Conservation (phyloP, 2,329 filamentous ascomycete species). For the Penicillium sp. region DNA sequence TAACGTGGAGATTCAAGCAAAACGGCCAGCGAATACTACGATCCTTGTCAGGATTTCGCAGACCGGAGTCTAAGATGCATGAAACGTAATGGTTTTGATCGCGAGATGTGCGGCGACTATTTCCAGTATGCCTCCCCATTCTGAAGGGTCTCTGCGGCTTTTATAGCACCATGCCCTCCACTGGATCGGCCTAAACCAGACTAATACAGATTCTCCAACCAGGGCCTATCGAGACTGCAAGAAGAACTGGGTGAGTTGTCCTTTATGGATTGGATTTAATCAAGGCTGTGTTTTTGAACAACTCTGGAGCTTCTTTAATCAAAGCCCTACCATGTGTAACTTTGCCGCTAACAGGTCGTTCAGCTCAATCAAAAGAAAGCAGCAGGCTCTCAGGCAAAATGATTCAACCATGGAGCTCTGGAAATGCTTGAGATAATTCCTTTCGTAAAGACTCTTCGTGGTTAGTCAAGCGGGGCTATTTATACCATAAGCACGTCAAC, state of each 20-base stretch:
- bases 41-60: slow-evolving; percentile 93
- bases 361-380: slow-evolving; percentile 37
- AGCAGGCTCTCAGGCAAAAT: slow-evolving; percentile 6
- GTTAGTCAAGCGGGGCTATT: too few species aligned
- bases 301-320: too few species aligned
- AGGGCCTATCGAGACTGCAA: slow-evolving; percentile 95
- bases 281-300: background rate
- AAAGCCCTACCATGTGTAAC: background rate
- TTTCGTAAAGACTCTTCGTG: background rate
- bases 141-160: background rate
- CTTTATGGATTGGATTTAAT: background rate
- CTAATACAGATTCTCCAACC: background rate
- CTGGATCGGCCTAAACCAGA: too few species aligned
- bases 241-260: slow-evolving; percentile 77
- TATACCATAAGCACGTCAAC: too few species aligned
- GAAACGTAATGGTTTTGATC: slow-evolving; percentile 83
- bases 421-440: background rate
- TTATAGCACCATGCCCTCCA: too few species aligned
- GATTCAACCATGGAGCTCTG: background rate
- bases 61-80: slow-evolving; percentile 82
- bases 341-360: slow-evolving; percentile 4
- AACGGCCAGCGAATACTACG: slow-evolving; percentile 83
- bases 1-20: slow-evolving; percentile 61
- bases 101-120: slow-evolving; percentile 88
- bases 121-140: slow-evolving; percentile 72